Conservation (phyloP, 345 rosid genomes). For the Camelina neglecta region DNA sequence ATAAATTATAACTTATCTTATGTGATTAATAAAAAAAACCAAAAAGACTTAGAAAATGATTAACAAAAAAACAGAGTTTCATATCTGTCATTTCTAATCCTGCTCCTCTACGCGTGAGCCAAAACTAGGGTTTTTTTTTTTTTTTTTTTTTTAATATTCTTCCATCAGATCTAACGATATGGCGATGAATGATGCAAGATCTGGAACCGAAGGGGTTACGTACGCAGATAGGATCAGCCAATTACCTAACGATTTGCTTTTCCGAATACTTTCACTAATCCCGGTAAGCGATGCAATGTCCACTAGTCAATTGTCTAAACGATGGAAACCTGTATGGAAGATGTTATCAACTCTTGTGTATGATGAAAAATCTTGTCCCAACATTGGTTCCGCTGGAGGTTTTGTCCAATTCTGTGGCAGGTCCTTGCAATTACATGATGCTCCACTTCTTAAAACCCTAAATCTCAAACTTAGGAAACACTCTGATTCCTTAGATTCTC, state of each 20-base stretch:
- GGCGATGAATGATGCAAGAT: neutral
- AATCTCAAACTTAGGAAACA: neutral
- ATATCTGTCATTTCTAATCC: neutral
- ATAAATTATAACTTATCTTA: neutral
- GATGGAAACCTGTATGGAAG: conserved; percentile 33
- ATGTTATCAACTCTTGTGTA: neutral
- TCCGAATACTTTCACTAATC: conserved; percentile 1
- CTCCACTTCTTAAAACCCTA: conserved; percentile 32
- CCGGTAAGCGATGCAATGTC: conserved; percentile 25
- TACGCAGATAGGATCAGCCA: conserved; percentile 18
- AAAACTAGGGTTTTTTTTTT: neutral
- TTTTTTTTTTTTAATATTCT: neutral
- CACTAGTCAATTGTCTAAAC: conserved; percentile 26
- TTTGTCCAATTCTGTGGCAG: conserved; percentile 8
- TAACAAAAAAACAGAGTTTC: neutral
- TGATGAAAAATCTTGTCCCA: neutral
- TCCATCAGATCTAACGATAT: conserved; percentile 17
- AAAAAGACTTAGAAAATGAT: neutral
- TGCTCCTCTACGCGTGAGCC: neutral
- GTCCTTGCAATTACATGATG: conserved; percentile 26
- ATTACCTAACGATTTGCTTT: conserved; percentile 26
- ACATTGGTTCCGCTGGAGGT: conserved; percentile 12
- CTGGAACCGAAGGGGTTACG: neutral
- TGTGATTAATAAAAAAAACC: neutral
- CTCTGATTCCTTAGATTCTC: neutral